Percentiles rank a stretch among this genome's conserved stretches.
These are phyloP conservation scores for Quillaja saponaria DNA, from an alignment of 306 rosid genomes.

Conservation along the genomic window DNA sequence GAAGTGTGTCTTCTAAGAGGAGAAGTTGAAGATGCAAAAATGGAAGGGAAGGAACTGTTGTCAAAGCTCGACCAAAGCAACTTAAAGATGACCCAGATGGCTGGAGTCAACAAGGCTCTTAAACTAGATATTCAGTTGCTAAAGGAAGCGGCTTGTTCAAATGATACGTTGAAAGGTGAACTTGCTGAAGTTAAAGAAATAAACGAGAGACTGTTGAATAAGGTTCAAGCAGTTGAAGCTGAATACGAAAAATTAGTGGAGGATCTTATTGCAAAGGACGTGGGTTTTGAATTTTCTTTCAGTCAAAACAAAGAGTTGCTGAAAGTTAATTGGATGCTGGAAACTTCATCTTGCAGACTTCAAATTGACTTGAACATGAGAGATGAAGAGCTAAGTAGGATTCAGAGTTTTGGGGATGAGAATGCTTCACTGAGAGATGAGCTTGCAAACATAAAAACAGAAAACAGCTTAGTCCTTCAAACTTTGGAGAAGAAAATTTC, in stretches of 20 bases:
- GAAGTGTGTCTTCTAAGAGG: conserved; percentile 46
- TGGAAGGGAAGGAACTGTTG: conserved; percentile 44
- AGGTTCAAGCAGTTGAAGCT: conserved; percentile 49
- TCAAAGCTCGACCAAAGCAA: conserved; percentile 42
- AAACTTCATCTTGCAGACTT: conserved; percentile 41
- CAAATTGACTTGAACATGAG: conserved; percentile 44
- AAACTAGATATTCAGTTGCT: conserved; percentile 48
- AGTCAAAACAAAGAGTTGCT: conserved; percentile 44
- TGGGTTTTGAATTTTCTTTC: conserved; percentile 37
- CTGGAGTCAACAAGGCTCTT: conserved; percentile 47
- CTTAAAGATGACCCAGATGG: conserved; percentile 42
- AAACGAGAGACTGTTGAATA: conserved; percentile 42
- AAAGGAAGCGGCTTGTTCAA: conserved; percentile 44
- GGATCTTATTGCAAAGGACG: conserved; percentile 49
- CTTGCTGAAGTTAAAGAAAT: conserved; percentile 44
- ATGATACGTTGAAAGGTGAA: conserved; percentile 50
- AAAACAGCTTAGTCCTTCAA: conserved; percentile 32
- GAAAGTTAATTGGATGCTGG: conserved; percentile 32
- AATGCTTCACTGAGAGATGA: conserved; percentile 37
- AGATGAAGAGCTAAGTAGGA: conserved; percentile 50
- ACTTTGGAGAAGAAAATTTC: conserved; percentile 32
- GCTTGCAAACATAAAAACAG: conserved; percentile 30
- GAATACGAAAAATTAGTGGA: conserved; percentile 42
- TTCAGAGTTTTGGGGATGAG: conserved; percentile 42
- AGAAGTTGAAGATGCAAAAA: conserved; percentile 41